These are phyloP conservation scores for Neodidymelliopsis sp. DNA, from an alignment of 2,329 filamentous ascomycete genomes.

Conservation along the genomic window DNA sequence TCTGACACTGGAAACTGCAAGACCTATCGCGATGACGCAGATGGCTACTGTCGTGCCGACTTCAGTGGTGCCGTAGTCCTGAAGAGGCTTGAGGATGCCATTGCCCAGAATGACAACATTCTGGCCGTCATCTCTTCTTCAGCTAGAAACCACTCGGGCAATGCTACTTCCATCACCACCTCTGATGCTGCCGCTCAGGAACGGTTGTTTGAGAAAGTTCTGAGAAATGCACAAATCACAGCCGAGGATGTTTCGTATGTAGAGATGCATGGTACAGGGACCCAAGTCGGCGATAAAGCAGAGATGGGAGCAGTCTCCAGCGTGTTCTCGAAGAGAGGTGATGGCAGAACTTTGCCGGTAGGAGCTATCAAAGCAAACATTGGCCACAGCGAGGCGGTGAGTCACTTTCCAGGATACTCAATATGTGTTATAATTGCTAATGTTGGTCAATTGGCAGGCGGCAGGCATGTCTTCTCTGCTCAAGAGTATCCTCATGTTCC, in stretches of 20 bases:
- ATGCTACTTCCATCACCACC: constrained; percentile 30
- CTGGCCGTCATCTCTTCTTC: constrained; percentile 39
- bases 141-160: constrained; percentile 51
- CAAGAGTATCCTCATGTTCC: constrained; percentile 40
- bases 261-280: constrained; percentile 42
- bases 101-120: constrained; percentile 46
- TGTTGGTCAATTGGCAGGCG: too few species aligned
- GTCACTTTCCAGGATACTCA: too few species aligned
- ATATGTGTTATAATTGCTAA: too few species aligned
- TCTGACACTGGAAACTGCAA: constrained; percentile 31
- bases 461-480: constrained; percentile 38
- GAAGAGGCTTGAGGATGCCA: constrained; percentile 41
- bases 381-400: constrained; percentile 44
- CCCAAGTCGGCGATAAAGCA: constrained; percentile 31
- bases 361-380: constrained; percentile 41
- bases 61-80: constrained; percentile 35
- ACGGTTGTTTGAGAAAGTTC: constrained; percentile 18
- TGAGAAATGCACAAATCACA: constrained; percentile 42
- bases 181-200: constrained; percentile 24
- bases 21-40: constrained; percentile 37
- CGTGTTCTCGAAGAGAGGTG: constrained; percentile 13
- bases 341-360: constrained; percentile 19
- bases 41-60: constrained; percentile 47
- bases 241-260: constrained; percentile 36
- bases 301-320: constrained; percentile 26